Evolutionary conservation across 805 yeast species (phyloP).

Genomic region (Wickerhamomyces bisporus): DNA sequence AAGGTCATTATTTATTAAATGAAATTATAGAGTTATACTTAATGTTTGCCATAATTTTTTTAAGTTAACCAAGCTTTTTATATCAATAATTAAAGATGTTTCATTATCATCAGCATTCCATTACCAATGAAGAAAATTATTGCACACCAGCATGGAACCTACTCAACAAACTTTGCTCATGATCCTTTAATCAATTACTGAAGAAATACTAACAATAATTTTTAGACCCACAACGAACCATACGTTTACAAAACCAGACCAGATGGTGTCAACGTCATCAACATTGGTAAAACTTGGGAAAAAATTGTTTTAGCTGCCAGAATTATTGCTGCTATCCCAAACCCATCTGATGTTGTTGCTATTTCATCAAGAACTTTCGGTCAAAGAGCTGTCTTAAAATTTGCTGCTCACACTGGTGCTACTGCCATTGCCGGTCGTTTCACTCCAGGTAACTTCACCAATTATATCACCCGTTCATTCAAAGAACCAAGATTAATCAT

Average conservation of each 20-base stretch:
- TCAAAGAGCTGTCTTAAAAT: conserved; percentile 99
- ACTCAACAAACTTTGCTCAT: background rate
- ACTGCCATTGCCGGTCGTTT: conserved; percentile 99
- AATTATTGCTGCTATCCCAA: conserved; percentile 98
- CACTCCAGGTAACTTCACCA: conserved; percentile 99
- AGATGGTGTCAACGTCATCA: conserved; percentile 98
- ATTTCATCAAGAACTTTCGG: conserved; percentile 99
- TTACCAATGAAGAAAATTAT: too few species aligned
- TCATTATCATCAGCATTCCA: too few species aligned
- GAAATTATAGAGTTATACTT: too few species aligned
- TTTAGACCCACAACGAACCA: conserved; percentile 89
- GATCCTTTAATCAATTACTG: too few species aligned
- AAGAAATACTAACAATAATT: background rate
- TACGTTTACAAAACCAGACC: conserved; percentile 98
- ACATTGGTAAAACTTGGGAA: conserved; percentile 99
- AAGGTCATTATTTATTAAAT: too few species aligned
- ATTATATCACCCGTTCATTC: conserved; percentile 99
- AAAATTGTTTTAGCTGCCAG: conserved; percentile 99
- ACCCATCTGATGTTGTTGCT: conserved; percentile 97
- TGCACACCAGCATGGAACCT: too few species aligned
- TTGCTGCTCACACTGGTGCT: conserved; percentile 99
- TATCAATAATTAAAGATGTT: too few species aligned
- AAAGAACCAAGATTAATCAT: conserved; percentile 99
- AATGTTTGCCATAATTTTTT: too few species aligned
- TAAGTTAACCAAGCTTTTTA: too few species aligned